Conservation (phyloP, 2,329 filamentous ascomycete species). For the Ophiostoma australiae region DNA sequence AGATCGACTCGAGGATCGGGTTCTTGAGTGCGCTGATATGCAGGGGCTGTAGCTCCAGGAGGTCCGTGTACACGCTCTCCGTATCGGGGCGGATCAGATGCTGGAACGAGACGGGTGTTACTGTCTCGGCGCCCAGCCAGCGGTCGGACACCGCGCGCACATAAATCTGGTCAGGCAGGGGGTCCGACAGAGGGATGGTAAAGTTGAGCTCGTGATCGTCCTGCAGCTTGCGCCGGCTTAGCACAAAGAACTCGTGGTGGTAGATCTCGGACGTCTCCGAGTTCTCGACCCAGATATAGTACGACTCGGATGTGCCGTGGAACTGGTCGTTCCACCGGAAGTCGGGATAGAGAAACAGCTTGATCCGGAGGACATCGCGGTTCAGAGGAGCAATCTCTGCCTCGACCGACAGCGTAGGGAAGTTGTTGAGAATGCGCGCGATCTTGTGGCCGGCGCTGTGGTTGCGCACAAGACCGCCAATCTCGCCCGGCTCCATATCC, state of each 20-base stretch:
- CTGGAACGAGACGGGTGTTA: constrained; percentile 92
- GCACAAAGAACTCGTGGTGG: constrained; percentile 94
- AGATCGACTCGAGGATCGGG: constrained; percentile 78
- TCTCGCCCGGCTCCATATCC: constrained; percentile 90
- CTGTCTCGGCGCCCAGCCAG: constrained; percentile 94
- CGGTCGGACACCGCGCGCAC: constrained; percentile 90
- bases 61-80: constrained; percentile 92
- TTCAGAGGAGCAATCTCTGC: constrained; percentile 94
- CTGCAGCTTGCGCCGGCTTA: constrained; percentile 81
- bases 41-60: constrained; percentile 85
- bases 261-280: constrained; percentile 97
- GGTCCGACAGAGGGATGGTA: constrained; percentile 90
- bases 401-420: constrained; percentile 85
- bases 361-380: constrained; percentile 87
- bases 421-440: constrained; percentile 75
- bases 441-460: constrained; percentile 79
- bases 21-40: constrained; percentile 85
- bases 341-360: constrained; percentile 78
- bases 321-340: constrained; percentile 93
- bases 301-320: constrained; percentile 91
- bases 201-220: constrained; percentile 98
- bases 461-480: constrained; percentile 88
- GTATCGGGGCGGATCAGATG: constrained; percentile 96
- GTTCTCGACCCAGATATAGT: constrained; percentile 99
- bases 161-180: constrained; percentile 91